Percentiles rank a stretch among this genome's conserved stretches.
Evolutionary conservation across 495 filamentous ascomycete species (phyloP).

Genomic region (Xylaria curta): DNA sequence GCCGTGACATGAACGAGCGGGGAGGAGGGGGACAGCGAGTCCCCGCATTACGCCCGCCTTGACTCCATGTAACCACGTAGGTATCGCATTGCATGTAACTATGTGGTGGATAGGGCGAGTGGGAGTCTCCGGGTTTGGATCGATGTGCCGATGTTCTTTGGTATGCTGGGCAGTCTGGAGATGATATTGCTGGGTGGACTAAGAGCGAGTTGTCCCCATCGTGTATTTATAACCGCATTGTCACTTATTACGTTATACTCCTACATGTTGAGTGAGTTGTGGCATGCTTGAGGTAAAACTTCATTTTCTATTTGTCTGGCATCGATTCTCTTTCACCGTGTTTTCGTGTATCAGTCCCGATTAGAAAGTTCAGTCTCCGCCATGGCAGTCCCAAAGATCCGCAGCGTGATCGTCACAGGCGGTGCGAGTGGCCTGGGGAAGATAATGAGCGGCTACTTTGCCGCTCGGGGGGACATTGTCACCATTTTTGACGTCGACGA

Average conservation of each 20-base stretch:
- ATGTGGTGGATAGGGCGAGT: not conserved
- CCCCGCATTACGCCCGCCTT: conserved; percentile 4
- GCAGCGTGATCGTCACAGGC: conserved; percentile 50
- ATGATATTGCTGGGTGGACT: not conserved
- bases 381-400: not conserved
- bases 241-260: not conserved
- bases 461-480: conserved; percentile 51
- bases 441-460: conserved; percentile 54
- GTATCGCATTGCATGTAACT: conserved; percentile 6
- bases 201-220: not conserved
- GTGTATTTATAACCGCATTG: not conserved
- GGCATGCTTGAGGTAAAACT: too few species aligned
- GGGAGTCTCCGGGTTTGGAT: not conserved
- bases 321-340: too few species aligned
- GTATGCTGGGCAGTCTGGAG: not conserved
- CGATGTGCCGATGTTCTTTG: not conserved
- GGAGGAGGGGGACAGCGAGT: not conserved
- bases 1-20: conserved; percentile 8
- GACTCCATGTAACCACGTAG: not conserved
- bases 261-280: not conserved
- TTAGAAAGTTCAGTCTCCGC: too few species aligned
- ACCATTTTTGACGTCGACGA: conserved; percentile 61
- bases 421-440: conserved; percentile 63
- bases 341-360: too few species aligned
- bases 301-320: too few species aligned